Evolutionary conservation across 164 flowering plant genomes (phyloP).

Genomic region (Vitis vinifera): ASM3070453v1 NC_081807.1:4107001-4107500

Average conservation of each 20-base stretch:
- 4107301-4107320: neutral
- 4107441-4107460: conserved; percentile 89
- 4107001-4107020: conserved; percentile 2
- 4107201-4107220: neutral
- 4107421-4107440: conserved; percentile 88
- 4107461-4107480: conserved; percentile 83
- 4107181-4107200: neutral
- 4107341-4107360: neutral
- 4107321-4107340: neutral
- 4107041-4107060: conserved; percentile 95
- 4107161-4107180: too few species aligned
- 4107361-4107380: neutral
- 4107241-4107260: too few species aligned
- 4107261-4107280: too few species aligned
- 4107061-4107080: conserved; percentile 93
- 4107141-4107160: too few species aligned
- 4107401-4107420: conserved; percentile 80
- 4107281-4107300: too few species aligned
- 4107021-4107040: conserved; percentile 62
- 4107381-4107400: neutral
- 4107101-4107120: conserved; percentile 93
- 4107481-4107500: conserved; percentile 73
- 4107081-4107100: conserved; percentile 97
- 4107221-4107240: too few species aligned
- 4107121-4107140: conserved; percentile 1